Base-by-base conservation (phyloP, 2,329 filamentous ascomycete species). In the Colletotrichum sansevieriae region DNA sequence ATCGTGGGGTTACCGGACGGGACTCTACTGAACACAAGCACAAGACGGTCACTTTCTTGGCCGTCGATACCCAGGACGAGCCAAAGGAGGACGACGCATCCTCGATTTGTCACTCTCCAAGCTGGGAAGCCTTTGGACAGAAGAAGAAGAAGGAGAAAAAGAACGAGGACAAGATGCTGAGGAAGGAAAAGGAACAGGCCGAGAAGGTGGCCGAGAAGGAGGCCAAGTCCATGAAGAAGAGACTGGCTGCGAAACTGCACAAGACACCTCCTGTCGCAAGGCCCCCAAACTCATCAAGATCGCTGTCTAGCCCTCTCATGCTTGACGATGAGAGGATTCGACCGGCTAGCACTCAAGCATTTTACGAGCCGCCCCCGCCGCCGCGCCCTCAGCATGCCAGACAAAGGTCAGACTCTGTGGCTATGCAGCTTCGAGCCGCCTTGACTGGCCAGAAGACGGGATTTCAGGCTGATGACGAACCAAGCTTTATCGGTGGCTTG, bases 61-160 rank as follows among this genome's bases (percentile, higher is more conserved):
- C 78, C 35, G 76, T 78, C 7, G 75, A 77, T 68, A 76, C 62
- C 18, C 72, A 76, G 33, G 76, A 76, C 44, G 75, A 77, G 29
- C 65, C 73, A n/a, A 75, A 77, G 70, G 83, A 81, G 3, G 83
- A 83, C 56, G 77, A 82, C 55, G 84, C 82, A 3, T 85, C 83
- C 12, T 78, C 79, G 0, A 87, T 89, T 62, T 90, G 88, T 70
- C 86, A 88, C 63, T 90, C 88, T 1, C 88, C 88, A 2, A 88
- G 84, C 63, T 90, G 88, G 88, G 87, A 89, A 70, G 83, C 85
- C 22, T 87, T 87, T 72, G 82, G 82, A 3, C 82, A 83, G 20
- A 84, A 81, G 71, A 87, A 85, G 72, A 85, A 83, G 73, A 85
- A 83, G 73, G 85, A 87, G 70, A 87, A 84, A 74, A 86, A 84